A percentile compares a stretch with the other conserved stretches of the same genome.
phyloP scores from a whole-genome alignment of 495 filamentous ascomycete genomes.

The Penicillium soppii region DNA sequence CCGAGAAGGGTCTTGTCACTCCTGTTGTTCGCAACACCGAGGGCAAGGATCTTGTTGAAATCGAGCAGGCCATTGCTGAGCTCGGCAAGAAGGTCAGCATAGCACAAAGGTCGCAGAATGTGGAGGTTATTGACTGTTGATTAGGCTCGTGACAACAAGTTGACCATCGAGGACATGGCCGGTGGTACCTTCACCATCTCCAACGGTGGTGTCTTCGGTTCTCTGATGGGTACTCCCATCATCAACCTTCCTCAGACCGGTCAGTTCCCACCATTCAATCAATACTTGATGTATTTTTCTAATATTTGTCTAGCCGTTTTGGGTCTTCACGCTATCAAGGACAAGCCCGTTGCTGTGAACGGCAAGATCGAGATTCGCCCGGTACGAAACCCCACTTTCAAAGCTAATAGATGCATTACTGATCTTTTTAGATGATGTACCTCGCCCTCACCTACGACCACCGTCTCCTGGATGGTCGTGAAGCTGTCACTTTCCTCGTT shows the following conservation, averaged over 20 bases:
- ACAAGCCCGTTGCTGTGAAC: slow-evolving; percentile 83
- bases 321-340: slow-evolving; percentile 97
- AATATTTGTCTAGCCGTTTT: slow-evolving; percentile 64
- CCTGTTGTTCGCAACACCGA: slow-evolving; percentile 95
- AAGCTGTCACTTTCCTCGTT: slow-evolving; percentile 95
- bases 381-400: slow-evolving; percentile 39
- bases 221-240: slow-evolving; percentile 97
- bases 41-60: slow-evolving; percentile 78
- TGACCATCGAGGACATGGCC: slow-evolving; percentile 99
- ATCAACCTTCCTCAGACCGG: slow-evolving; percentile 94
- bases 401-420: slow-evolving; percentile 2
- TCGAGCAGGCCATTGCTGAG: slow-evolving; percentile 90
- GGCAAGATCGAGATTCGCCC: slow-evolving; percentile 92
- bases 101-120: neutral
- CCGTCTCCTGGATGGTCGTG: slow-evolving; percentile 88
- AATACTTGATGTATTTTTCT: slow-evolving; percentile 9
- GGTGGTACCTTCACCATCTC: slow-evolving; percentile 98
- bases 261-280: slow-evolving; percentile 21
- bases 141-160: slow-evolving; percentile 88
- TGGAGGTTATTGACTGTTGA: neutral
- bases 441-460: slow-evolving; percentile 97
- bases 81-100: slow-evolving; percentile 82
- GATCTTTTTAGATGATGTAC: slow-evolving; percentile 79
- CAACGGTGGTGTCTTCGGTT: slow-evolving; percentile 80
- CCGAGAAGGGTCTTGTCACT: slow-evolving; percentile 95